Evolutionary conservation across 257 asterid species (phyloP).

Genomic region (Nicotiana benthamiana): DNA sequence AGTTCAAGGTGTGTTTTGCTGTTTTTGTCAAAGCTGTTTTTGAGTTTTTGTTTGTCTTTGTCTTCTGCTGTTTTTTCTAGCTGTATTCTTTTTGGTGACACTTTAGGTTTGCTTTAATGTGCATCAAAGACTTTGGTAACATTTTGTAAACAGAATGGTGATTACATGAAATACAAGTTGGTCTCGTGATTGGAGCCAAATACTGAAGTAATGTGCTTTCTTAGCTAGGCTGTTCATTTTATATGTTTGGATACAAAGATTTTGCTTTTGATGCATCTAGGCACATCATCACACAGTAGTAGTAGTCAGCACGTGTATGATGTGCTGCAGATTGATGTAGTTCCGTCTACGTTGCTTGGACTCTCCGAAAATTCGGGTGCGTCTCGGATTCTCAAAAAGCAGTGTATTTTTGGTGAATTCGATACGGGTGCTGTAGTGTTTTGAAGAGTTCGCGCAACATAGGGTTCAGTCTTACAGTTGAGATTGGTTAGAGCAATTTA

Average conservation of each 20-base stretch:
- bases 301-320: not conserved
- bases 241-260: not conserved
- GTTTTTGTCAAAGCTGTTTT: not conserved
- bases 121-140: not conserved
- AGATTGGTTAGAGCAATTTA: not conserved
- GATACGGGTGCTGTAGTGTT: too few relatives aligned
- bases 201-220: not conserved
- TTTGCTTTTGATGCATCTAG: not conserved
- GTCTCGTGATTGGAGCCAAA: not conserved
- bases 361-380: too few relatives aligned
- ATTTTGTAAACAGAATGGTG: not conserved
- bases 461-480: not conserved
- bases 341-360: too few relatives aligned
- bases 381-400: too few relatives aligned
- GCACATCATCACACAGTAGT: not conserved
- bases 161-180: not conserved
- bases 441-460: too few relatives aligned
- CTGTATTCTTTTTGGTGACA: not conserved
- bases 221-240: not conserved
- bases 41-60: not conserved
- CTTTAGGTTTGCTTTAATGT: not conserved
- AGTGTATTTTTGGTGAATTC: too few relatives aligned
- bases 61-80: not conserved
- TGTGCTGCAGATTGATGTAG: not conserved
- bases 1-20: slow-evolving; percentile 65